phyloP scores from a whole-genome alignment of 1,139 yeast species.

The Candida pseudocylindracea region DNA sequence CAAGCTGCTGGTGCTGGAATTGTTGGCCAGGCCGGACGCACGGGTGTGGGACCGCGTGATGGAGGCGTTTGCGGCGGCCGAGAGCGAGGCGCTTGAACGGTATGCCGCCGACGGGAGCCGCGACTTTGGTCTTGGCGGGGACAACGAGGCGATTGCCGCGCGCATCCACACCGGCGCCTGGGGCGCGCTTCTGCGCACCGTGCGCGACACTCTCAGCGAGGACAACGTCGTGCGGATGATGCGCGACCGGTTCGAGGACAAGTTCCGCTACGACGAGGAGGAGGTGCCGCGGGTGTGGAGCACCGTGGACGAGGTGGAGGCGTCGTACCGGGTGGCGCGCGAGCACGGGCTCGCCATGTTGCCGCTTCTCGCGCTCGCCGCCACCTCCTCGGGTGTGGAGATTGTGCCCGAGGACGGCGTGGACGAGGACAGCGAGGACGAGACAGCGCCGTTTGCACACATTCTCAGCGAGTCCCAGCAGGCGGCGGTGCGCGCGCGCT shows the following conservation, averaged over 20 bases:
- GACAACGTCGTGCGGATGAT: conserved; percentile 33
- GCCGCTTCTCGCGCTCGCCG: conserved; percentile 39
- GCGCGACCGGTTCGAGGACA: conserved; percentile 58
- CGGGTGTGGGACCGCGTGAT: not conserved
- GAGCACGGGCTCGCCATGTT: conserved; percentile 29
- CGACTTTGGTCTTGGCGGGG: conserved; percentile 46
- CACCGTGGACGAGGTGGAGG: conserved; percentile 50
- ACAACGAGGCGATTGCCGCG: conserved; percentile 16
- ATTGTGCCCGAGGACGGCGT: conserved; percentile 19
- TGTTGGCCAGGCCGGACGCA: conserved; percentile 6
- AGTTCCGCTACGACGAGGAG: conserved; percentile 60
- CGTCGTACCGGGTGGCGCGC: conserved; percentile 34
- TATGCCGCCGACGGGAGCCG: conserved; percentile 6
- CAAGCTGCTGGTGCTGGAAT: not conserved
- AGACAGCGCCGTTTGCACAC: conserved; percentile 19
- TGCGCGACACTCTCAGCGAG: conserved; percentile 36
- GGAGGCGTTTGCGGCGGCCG: not conserved
- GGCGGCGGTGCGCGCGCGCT: conserved; percentile 30
- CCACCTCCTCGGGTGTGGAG: conserved; percentile 25
- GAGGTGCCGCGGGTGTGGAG: conserved; percentile 76
- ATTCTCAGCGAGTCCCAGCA: conserved; percentile 38
- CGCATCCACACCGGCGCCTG: conserved; percentile 37
- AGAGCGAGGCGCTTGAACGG: conserved; percentile 1
- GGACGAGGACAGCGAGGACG: conserved; percentile 12
- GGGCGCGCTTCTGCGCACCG: conserved; percentile 32